phyloP scores from a whole-genome alignment of 768 basidiomycete species.

The Leucosporidium creatinivorum region DNA sequence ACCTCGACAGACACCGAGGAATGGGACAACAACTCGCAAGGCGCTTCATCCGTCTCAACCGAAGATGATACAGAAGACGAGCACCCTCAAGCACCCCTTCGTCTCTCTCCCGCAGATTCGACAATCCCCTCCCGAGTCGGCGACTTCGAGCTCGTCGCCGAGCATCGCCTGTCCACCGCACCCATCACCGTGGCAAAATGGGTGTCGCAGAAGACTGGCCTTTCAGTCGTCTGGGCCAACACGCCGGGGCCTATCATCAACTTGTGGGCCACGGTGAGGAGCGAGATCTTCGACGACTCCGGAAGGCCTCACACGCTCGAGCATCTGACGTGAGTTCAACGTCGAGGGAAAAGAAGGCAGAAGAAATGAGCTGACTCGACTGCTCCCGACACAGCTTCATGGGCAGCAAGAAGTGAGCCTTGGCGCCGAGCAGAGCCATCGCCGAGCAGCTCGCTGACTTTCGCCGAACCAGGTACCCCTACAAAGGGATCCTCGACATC shows the following conservation, averaged over 20 bases:
- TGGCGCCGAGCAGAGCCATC: no score
- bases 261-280: not conserved
- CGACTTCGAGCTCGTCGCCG: conserved; percentile 25
- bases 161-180: conserved; percentile 19
- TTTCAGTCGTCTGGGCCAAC: conserved; percentile 28
- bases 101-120: no score
- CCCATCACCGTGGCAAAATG: conserved; percentile 22
- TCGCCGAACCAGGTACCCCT: conserved; percentile 54
- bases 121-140: conserved; percentile 10
- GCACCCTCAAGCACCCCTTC: no score
- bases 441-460: no score
- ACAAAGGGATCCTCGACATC: conserved; percentile 69
- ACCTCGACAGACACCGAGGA: no score
- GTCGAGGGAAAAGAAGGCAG: no score
- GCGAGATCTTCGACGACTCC: conserved; percentile 43
- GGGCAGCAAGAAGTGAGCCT: conserved; percentile 48
- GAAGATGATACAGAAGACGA: no score
- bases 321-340: conserved; percentile 57
- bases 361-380: no score
- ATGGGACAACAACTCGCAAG: no score
- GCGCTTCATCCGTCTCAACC: no score
- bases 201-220: conserved; percentile 16
- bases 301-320: conserved; percentile 81
- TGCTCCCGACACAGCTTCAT: conserved; percentile 51
- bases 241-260: not conserved